phyloP scores from a whole-genome alignment of 2,329 filamentous ascomycete genomes.

The Hawksworthiomyces lignivorus region DNA sequence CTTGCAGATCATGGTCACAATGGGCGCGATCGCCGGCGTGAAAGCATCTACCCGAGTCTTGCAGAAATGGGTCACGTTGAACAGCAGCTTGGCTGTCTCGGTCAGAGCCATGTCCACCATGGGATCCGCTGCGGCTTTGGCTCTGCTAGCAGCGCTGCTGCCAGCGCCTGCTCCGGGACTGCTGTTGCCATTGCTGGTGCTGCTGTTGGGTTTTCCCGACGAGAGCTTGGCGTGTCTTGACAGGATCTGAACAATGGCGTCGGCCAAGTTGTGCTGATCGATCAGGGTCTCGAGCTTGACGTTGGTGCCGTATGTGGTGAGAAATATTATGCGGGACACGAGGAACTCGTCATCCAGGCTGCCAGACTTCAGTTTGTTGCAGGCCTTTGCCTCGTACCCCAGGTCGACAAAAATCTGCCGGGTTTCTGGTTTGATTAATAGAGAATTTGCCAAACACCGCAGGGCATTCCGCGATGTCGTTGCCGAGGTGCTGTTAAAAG shows the following conservation, averaged over 20 bases:
- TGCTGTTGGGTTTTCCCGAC: slow-evolving; percentile 19
- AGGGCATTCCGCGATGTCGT: slow-evolving; percentile 67
- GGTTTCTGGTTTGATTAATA: slow-evolving; percentile 61
- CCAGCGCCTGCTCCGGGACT: neutral
- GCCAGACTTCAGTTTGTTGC: slow-evolving; percentile 63
- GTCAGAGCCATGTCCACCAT: slow-evolving; percentile 74
- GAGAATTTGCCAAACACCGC: slow-evolving; percentile 76
- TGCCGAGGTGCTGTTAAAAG: slow-evolving; percentile 57
- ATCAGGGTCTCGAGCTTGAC: slow-evolving; percentile 59
- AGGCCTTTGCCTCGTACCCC: slow-evolving; percentile 59
- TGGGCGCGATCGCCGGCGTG: slow-evolving; percentile 56
- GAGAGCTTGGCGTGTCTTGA: slow-evolving; percentile 54
- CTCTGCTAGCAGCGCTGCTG: slow-evolving; percentile 7
- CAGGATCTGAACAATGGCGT: slow-evolving; percentile 63
- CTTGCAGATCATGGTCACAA: slow-evolving; percentile 63
- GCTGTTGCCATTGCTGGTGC: neutral
- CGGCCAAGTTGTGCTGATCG: slow-evolving; percentile 56
- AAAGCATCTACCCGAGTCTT: slow-evolving; percentile 56
- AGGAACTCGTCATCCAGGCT: slow-evolving; percentile 82
- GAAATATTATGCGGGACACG: slow-evolving; percentile 67
- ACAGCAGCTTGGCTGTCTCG: slow-evolving; percentile 81
- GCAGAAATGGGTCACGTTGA: slow-evolving; percentile 76
- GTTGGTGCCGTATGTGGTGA: slow-evolving; percentile 70
- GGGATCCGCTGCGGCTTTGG: slow-evolving; percentile 30
- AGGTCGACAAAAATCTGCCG: slow-evolving; percentile 68